Evolutionary conservation across 2,329 filamentous ascomycete genomes (phyloP).

Genomic region (Diplodia mutila): DNA sequence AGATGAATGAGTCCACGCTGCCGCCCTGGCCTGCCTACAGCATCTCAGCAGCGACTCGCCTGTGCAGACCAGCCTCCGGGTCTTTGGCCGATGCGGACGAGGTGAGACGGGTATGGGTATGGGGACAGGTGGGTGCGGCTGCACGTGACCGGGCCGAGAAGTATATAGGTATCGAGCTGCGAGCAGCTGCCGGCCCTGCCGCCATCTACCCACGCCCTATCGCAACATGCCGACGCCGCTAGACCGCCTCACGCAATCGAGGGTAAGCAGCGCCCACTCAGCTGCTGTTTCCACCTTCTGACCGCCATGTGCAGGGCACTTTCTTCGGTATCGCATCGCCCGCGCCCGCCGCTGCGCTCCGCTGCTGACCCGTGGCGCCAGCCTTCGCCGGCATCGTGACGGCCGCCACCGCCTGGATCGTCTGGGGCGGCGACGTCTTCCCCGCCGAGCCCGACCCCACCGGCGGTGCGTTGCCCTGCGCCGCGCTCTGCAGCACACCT

Average conservation of each 20-base stretch:
- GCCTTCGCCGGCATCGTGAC: constrained; percentile 78
- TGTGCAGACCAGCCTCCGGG: too few relatives aligned
- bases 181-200: neutral
- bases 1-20: too few relatives aligned
- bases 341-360: neutral
- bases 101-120: too few relatives aligned
- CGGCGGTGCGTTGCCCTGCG: constrained; percentile 61
- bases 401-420: constrained; percentile 78
- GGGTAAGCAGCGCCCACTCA: constrained; percentile 37
- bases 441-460: constrained; percentile 75
- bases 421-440: constrained; percentile 80
- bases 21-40: too few relatives aligned
- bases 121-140: neutral
- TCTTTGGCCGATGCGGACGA: too few relatives aligned
- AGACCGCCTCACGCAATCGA: constrained; percentile 51
- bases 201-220: neutral
- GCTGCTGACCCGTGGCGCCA: neutral
- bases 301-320: constrained; percentile 36
- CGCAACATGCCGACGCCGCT: constrained; percentile 53
- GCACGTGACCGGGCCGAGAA: neutral
- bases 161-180: neutral
- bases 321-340: constrained; percentile 36
- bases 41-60: too few relatives aligned
- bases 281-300: constrained; percentile 25
- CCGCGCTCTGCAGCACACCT: constrained; percentile 18